Evolutionary conservation across 441 rosid species (phyloP).

Genomic region (Adansonia rubrostipa): DNA sequence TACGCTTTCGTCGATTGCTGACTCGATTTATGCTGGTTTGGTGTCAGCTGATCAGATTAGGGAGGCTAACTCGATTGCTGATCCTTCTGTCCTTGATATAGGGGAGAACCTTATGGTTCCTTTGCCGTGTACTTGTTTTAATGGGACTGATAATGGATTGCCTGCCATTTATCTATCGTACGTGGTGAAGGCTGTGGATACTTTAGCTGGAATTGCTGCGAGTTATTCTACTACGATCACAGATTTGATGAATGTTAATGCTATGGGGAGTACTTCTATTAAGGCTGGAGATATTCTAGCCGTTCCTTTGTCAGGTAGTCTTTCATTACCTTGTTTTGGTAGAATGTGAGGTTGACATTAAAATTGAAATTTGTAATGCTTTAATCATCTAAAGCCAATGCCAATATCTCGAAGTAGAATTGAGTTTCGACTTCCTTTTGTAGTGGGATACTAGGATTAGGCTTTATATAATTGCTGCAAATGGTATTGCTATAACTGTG

Average conservation of each 20-base stretch:
- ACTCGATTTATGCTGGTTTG: slow-evolving; percentile 72
- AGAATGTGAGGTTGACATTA: background rate
- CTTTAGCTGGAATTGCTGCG: slow-evolving; percentile 70
- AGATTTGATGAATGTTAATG: slow-evolving; percentile 92
- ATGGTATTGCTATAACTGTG: background rate
- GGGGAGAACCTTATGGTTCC: slow-evolving; percentile 77
- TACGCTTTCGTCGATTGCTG: slow-evolving; percentile 62
- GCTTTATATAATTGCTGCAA: background rate
- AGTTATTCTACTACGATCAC: slow-evolving; percentile 74
- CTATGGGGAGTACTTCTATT: slow-evolving; percentile 78
- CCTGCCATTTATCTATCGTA: slow-evolving; percentile 87
- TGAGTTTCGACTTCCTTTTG: background rate
- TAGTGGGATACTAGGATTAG: slow-evolving; percentile 3
- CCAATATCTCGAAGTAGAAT: background rate
- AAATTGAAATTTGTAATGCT: background rate
- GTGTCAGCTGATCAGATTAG: slow-evolving; percentile 90
- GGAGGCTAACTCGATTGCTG: slow-evolving; percentile 77
- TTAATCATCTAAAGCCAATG: background rate
- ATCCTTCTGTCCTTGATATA: slow-evolving; percentile 68
- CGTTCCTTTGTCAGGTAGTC: slow-evolving; percentile 79
- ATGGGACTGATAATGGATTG: slow-evolving; percentile 76
- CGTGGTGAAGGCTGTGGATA: slow-evolving; percentile 72
- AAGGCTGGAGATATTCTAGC: slow-evolving; percentile 79
- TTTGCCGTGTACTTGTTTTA: slow-evolving; percentile 90
- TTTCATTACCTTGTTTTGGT: background rate